Conservation (phyloP, 2,329 filamentous ascomycete genomes). For the Raffaelea ambrosiae region DNA sequence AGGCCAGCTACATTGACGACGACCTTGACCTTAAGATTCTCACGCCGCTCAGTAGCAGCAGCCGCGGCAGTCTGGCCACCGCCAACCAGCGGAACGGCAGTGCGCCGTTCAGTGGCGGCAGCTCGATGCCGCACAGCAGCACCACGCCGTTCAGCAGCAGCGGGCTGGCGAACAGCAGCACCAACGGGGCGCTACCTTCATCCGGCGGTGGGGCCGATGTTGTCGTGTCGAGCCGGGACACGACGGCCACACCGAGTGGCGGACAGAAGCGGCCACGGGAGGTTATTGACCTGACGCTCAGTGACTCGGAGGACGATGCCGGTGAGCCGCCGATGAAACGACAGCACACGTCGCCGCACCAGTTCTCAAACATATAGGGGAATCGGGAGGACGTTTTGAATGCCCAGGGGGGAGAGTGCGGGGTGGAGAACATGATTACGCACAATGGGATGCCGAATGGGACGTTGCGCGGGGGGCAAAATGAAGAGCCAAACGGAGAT, state of each 20-base stretch:
- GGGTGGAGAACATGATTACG: no score
- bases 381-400: no score
- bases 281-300: conserved; percentile 52
- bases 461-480: no score
- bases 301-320: conserved; percentile 39
- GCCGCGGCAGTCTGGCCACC: conserved; percentile 24
- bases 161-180: no score
- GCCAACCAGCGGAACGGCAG: conserved; percentile 18
- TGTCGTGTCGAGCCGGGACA: conserved; percentile 3
- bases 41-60: neutral
- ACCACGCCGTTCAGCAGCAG: no score
- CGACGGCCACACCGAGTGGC: conserved; percentile 4
- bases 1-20: conserved; percentile 22
- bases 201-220: neutral
- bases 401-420: no score
- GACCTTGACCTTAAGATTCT: conserved; percentile 42
- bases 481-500: no score
- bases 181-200: no score
- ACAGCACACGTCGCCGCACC: conserved; percentile 18
- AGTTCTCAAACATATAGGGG: neutral
- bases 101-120: neutral
- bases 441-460: no score
- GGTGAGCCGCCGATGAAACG: conserved; percentile 38
- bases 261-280: conserved; percentile 37
- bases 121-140: no score